A percentile compares a stretch with the other conserved stretches of the same genome.
Conservation (phyloP, 306 rosid genomes). For the Psophocarpus tetragonolobus region DNA sequence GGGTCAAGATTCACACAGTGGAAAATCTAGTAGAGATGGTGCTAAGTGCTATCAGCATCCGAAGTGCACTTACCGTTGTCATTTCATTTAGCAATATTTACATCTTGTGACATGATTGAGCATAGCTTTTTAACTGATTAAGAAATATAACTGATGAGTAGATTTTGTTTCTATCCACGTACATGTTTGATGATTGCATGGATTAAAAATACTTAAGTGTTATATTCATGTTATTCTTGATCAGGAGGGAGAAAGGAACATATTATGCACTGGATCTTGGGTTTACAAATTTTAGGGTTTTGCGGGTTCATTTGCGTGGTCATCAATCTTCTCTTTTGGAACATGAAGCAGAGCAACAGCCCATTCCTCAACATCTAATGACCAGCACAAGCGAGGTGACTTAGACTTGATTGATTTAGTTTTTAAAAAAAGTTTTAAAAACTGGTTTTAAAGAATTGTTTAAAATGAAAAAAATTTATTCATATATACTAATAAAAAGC, state of each 20-base stretch:
- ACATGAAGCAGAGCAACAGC: slow-evolving; percentile 56
- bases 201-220: not conserved
- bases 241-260: slow-evolving; percentile 73
- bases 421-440: too few relatives aligned
- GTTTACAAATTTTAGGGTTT: slow-evolving; percentile 77
- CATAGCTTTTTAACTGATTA: not conserved
- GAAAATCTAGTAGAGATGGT: slow-evolving; percentile 24
- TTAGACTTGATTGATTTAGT: too few relatives aligned
- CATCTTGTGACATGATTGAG: slow-evolving; percentile 6
- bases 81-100: slow-evolving; percentile 9
- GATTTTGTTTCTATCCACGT: not conserved
- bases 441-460: too few relatives aligned
- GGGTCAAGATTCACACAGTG: slow-evolving; percentile 11
- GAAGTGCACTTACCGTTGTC: not conserved
- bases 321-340: slow-evolving; percentile 48
- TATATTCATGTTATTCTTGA: not conserved
- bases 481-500: too few relatives aligned
- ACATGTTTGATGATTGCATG: slow-evolving; percentile 8
- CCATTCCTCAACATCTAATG: slow-evolving; percentile 66
- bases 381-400: slow-evolving; percentile 72
- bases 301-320: slow-evolving; percentile 65
- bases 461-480: too few relatives aligned
- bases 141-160: not conserved
- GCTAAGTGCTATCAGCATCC: slow-evolving; percentile 19
- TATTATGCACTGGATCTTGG: slow-evolving; percentile 82